Percentiles rank a stretch among this genome's conserved stretches.
Conservation (phyloP, 1,284 basidiomycete genomes). For the Cryptococcus floricola region DNA sequence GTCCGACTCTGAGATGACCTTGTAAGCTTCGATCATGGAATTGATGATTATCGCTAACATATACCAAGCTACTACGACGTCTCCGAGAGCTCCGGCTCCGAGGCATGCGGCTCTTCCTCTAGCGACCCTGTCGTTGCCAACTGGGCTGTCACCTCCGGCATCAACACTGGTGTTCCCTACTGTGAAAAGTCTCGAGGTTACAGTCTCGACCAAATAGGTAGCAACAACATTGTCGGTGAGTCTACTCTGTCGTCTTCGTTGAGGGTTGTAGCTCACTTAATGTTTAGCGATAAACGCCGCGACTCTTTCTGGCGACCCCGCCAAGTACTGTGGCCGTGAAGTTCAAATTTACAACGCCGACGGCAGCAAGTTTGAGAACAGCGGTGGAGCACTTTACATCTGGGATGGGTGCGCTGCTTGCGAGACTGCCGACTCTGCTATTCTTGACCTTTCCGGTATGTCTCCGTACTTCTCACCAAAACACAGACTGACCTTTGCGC, state of each 20-base stretch:
- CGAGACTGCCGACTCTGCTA: slow-evolving; percentile 8
- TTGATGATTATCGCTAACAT: not conserved
- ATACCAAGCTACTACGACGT: slow-evolving; percentile 18
- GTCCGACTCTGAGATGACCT: slow-evolving; percentile 6
- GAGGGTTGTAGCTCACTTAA: not conserved
- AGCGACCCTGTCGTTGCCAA: slow-evolving; percentile 12
- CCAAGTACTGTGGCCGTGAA: slow-evolving; percentile 23
- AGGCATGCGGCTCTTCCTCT: slow-evolving; percentile 9
- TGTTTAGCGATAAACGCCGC: slow-evolving; percentile 20
- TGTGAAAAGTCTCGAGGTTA: slow-evolving; percentile 13
- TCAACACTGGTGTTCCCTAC: slow-evolving; percentile 14
- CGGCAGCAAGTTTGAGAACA: slow-evolving; percentile 12
- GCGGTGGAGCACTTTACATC: slow-evolving; percentile 32
- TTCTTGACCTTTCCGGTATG: slow-evolving; percentile 31
- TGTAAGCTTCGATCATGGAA: slow-evolving; percentile 2
- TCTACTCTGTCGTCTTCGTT: not conserved
- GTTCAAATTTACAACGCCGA: slow-evolving; percentile 18
- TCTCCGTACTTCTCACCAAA: not conserved
- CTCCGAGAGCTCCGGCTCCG: slow-evolving; percentile 4
- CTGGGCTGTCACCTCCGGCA: slow-evolving; percentile 12
- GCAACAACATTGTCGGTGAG: slow-evolving; percentile 25
- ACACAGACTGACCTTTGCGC: not conserved
- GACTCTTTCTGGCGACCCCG: slow-evolving; percentile 15
- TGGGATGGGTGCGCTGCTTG: slow-evolving; percentile 35
- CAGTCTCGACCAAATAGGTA: slow-evolving; percentile 15